Conservation (phyloP, 2,329 filamentous ascomycete species). For the Diaporthe humulicola region DNA sequence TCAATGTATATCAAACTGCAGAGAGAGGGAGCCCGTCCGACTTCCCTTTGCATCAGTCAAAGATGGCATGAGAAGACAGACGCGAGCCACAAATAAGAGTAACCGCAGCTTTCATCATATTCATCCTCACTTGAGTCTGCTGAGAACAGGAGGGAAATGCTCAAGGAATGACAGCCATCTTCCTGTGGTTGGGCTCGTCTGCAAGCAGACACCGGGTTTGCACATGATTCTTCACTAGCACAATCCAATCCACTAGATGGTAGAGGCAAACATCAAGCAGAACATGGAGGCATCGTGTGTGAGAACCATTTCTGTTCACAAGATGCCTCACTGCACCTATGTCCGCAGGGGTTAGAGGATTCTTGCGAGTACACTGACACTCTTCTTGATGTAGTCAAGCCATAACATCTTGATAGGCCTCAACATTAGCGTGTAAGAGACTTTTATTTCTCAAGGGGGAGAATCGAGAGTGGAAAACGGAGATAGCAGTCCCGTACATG, state of each 20-base stretch:
- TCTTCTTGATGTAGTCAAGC: no score
- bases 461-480: neutral
- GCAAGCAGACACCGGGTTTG: neutral
- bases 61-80: neutral
- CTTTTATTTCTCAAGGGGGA: neutral
- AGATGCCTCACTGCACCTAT: neutral
- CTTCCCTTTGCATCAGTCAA: neutral
- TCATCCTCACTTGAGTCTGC: neutral
- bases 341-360: neutral
- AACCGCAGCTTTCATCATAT: neutral
- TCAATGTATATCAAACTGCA: neutral
- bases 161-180: neutral
- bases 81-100: neutral
- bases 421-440: no score
- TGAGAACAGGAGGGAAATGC: neutral
- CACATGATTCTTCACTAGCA: neutral
- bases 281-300: neutral
- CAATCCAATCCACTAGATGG: neutral
- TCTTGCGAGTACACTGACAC: neutral
- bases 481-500: neutral
- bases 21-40: neutral
- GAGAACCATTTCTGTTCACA: neutral
- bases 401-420: no score
- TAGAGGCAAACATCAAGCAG: neutral
- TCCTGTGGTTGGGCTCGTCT: neutral